Conservation (phyloP, 768 basidiomycete species). For the Trichaptum fuscoviolaceum region DNA sequence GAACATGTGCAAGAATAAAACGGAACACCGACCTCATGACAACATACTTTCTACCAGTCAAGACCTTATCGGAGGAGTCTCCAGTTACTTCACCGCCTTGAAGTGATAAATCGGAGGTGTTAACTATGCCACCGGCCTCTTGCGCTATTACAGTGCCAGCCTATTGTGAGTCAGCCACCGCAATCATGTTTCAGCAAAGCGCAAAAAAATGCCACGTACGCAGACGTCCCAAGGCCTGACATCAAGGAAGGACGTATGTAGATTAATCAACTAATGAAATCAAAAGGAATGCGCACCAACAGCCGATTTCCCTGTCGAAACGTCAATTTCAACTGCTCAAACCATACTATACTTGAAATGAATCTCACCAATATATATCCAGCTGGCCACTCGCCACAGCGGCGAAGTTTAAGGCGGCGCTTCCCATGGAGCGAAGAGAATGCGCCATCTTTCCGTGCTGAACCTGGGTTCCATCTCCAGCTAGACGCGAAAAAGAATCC, state of each 20-base stretch:
- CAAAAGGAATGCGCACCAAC: constrained; percentile 38
- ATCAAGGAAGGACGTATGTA: background rate
- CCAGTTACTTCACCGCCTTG: constrained; percentile 52
- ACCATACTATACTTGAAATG: constrained; percentile 6
- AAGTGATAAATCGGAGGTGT: constrained; percentile 52
- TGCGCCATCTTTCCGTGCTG: constrained; percentile 79
- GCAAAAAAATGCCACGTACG: constrained; percentile 28
- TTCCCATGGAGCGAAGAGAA: constrained; percentile 76
- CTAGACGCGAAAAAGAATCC: constrained; percentile 65
- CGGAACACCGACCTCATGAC: constrained; percentile 39
- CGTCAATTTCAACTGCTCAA: background rate
- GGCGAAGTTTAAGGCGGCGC: constrained; percentile 76
- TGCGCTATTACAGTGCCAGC: constrained; percentile 89
- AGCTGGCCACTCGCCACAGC: constrained; percentile 86
- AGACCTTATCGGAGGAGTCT: constrained; percentile 35
- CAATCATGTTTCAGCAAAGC: background rate
- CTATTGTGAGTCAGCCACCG: constrained; percentile 20
- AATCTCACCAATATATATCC: constrained; percentile 77
- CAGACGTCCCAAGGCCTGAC: constrained; percentile 82
- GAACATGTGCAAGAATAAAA: background rate
- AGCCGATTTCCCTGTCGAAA: constrained; percentile 69
- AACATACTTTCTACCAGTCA: constrained; percentile 77
- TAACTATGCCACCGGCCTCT: constrained; percentile 80
- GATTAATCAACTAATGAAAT: too few relatives aligned
- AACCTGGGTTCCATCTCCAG: constrained; percentile 63